phyloP scores from a whole-genome alignment of 495 filamentous ascomycete species.

The Xylaria bambusicola region DNA sequence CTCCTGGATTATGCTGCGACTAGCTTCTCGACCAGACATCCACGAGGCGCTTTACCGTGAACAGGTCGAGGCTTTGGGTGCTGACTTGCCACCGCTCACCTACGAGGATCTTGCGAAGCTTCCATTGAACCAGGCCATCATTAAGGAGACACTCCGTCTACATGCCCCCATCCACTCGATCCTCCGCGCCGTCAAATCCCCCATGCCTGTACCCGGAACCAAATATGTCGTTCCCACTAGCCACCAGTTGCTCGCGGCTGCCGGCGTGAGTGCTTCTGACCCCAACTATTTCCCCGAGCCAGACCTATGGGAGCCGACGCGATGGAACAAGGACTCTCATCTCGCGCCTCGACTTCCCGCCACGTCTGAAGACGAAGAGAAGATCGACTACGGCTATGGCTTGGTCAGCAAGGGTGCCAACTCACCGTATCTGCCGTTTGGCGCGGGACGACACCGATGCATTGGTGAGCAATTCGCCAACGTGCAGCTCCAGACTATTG shows the following conservation, averaged over 20 bases:
- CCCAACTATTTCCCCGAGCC: slow-evolving; percentile 79
- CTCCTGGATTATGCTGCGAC: slow-evolving; percentile 78
- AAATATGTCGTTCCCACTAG: slow-evolving; percentile 73
- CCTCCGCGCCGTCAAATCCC: slow-evolving; percentile 79
- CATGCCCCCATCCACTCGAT: slow-evolving; percentile 84
- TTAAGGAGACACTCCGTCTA: slow-evolving; percentile 80
- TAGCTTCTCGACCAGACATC: slow-evolving; percentile 71
- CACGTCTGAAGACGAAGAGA: slow-evolving; percentile 65
- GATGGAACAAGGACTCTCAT: slow-evolving; percentile 67
- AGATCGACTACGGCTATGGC: slow-evolving; percentile 93
- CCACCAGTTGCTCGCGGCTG: slow-evolving; percentile 78
- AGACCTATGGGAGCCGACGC: slow-evolving; percentile 78
- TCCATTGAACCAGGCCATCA: slow-evolving; percentile 66
- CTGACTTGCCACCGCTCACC: slow-evolving; percentile 61
- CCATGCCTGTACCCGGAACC: slow-evolving; percentile 76
- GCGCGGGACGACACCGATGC: slow-evolving; percentile 89
- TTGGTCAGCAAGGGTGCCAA: slow-evolving; percentile 81
- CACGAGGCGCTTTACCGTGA: slow-evolving; percentile 77
- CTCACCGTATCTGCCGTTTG: slow-evolving; percentile 92
- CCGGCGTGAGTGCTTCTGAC: slow-evolving; percentile 72
- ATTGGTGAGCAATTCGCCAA: slow-evolving; percentile 98
- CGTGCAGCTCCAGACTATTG: slow-evolving; percentile 83
- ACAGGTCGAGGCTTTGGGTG: slow-evolving; percentile 63
- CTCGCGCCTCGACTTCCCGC: slow-evolving; percentile 48
- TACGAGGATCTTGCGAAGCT: slow-evolving; percentile 71